Evolutionary conservation across 225 moss, liverwort and hornwort genomes (phyloP).

Genomic region (Climacium dendroides): DNA sequence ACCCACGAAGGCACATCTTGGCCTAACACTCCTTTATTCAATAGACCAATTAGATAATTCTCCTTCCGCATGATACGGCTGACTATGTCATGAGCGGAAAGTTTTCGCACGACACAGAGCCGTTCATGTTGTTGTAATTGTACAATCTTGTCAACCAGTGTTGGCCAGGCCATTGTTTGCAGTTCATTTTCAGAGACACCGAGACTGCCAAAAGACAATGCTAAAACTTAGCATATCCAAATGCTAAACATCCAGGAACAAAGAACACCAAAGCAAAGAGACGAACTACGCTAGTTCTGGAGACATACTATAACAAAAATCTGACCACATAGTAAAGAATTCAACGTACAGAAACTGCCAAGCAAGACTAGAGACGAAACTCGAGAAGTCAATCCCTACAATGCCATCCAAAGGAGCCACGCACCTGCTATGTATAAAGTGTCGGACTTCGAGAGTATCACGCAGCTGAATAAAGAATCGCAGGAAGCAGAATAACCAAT

Average conservation of each 20-base stretch:
- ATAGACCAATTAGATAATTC: slow-evolving; percentile 81
- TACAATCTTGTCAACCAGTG: slow-evolving; percentile 90
- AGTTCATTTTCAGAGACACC: slow-evolving; percentile 82
- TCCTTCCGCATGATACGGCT: slow-evolving; percentile 99
- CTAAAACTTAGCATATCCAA: not conserved
- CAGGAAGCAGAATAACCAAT: slow-evolving; percentile 96
- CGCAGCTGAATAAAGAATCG: slow-evolving; percentile 93
- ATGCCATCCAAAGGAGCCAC: not conserved
- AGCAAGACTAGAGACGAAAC: not conserved
- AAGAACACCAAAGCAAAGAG: not conserved
- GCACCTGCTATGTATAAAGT: slow-evolving; percentile 91
- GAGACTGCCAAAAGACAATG: slow-evolving; percentile 47
- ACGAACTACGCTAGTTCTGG: not conserved
- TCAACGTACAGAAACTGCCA: not conserved
- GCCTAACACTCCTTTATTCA: slow-evolving; percentile 85
- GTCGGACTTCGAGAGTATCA: slow-evolving; percentile 91
- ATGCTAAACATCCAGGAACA: not conserved
- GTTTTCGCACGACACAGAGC: slow-evolving; percentile 86
- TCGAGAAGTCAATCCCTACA: not conserved
- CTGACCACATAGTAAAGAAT: not conserved
- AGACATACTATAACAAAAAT: not conserved
- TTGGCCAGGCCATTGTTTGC: slow-evolving; percentile 94
- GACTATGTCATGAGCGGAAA: slow-evolving; percentile 96
- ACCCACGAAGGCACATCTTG: slow-evolving; percentile 77
- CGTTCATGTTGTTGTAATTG: slow-evolving; percentile 81